Percentiles rank a stretch among this genome's conserved stretches.
Evolutionary conservation across 1,284 basidiomycete species (phyloP).

Genomic region (Ceratobasidium sp.): DNA sequence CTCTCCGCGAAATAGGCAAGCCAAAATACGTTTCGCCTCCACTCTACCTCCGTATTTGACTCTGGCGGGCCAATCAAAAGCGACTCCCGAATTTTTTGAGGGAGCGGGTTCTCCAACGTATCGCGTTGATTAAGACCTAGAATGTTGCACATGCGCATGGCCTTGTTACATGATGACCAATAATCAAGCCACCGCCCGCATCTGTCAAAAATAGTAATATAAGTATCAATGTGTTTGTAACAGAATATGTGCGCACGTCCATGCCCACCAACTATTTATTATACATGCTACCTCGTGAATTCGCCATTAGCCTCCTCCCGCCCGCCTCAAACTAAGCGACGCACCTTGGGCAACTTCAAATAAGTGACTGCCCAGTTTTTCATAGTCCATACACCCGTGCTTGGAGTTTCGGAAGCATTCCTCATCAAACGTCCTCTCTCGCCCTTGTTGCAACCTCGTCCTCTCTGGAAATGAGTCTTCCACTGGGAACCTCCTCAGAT

Average conservation of each 20-base stretch:
- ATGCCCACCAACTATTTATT: conserved; percentile 31
- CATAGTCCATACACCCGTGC: conserved; percentile 10
- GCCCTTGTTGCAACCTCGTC: not conserved
- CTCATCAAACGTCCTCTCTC: conserved; percentile 24
- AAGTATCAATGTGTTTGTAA: not conserved
- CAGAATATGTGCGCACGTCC: not conserved
- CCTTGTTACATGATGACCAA: conserved; percentile 2
- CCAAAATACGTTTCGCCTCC: conserved; percentile 40
- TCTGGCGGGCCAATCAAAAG: conserved; percentile 13
- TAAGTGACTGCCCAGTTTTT: not conserved
- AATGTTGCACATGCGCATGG: conserved; percentile 13
- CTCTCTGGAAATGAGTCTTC: conserved; percentile 17
- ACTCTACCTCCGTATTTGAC: conserved; percentile 34
- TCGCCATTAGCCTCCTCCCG: not conserved
- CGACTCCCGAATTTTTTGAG: conserved; percentile 1
- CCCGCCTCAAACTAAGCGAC: not conserved
- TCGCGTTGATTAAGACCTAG: conserved; percentile 22
- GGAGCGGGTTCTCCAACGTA: not conserved
- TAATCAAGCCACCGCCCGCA: conserved; percentile 36
- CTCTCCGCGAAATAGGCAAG: conserved; percentile 29
- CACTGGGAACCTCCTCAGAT: not conserved
- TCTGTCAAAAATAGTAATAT: not conserved
- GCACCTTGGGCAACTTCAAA: conserved; percentile 30
- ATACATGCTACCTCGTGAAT: conserved; percentile 2
- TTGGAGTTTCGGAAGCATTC: not conserved